Percentiles rank a stretch among this genome's conserved stretches.
These are phyloP conservation scores for Sapria himalayana DNA, from an alignment of 345 rosid species.

Conservation along the genomic window DNA sequence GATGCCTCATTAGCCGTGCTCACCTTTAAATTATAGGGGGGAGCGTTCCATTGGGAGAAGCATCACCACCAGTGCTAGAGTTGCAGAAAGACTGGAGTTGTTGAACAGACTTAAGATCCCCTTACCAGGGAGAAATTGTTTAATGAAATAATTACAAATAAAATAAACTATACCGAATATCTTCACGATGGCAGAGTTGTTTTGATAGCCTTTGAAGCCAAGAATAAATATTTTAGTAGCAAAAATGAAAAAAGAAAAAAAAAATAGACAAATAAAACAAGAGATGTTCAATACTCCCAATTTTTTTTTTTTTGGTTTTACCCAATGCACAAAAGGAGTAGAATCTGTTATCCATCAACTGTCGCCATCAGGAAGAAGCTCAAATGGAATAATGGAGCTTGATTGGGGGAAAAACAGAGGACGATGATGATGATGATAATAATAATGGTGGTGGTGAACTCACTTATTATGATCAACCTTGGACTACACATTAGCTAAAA, in stretches of 20 bases:
- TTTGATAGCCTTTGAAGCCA: conserved; percentile 63
- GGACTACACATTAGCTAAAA: no score
- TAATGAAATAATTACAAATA: conserved; percentile 16
- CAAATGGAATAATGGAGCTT: no score
- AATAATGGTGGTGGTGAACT: no score
- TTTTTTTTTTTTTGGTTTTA: no score
- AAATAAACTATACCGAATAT: conserved; percentile 47
- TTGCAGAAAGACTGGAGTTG: conserved; percentile 68
- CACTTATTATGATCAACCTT: no score
- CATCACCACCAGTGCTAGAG: conserved; percentile 88
- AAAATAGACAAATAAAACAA: conserved; percentile 28
- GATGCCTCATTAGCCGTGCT: conserved; percentile 76
- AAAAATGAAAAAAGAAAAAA: conserved; percentile 23
- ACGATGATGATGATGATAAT: no score
- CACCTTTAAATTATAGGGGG: conserved; percentile 79
- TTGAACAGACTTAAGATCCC: conserved; percentile 54
- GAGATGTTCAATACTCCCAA: conserved; percentile 49
- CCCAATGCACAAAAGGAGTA: conserved; percentile 29
- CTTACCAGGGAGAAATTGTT: conserved; percentile 87
- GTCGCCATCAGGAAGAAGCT: no score
- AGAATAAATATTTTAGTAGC: conserved; percentile 34
- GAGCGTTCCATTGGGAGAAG: conserved; percentile 67
- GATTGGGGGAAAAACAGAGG: no score
- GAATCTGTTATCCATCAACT: no score
- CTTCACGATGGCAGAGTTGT: conserved; percentile 62